These are phyloP conservation scores for Bryoerythrophyllum caledonicum DNA, from an alignment of 225 moss, liverwort and hornwort genomes.

Conservation along the genomic window DNA sequence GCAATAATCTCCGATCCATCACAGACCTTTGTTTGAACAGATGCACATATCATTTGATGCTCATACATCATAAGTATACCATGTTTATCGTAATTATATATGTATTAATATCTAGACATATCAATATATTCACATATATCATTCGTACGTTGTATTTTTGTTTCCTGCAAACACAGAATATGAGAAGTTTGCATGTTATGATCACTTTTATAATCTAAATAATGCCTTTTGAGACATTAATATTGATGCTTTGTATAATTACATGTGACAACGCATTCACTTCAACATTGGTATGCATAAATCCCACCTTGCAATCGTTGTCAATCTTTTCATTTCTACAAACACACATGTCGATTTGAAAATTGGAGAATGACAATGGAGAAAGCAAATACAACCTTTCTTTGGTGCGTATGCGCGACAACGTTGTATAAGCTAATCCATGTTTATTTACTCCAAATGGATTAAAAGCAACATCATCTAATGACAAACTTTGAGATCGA, in stretches of 20 bases:
- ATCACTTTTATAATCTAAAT: not conserved
- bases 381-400: no score
- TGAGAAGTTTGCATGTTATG: not conserved
- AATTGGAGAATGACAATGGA: no score
- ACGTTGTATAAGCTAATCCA: not conserved
- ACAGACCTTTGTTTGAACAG: not conserved
- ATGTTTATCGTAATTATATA: not conserved
- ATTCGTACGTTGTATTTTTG: not conserved
- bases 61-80: not conserved
- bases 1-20: not conserved
- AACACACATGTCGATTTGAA: no score
- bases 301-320: no score
- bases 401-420: not conserved
- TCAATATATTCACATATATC: not conserved
- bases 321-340: no score
- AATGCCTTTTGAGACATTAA: not conserved
- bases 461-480: not conserved
- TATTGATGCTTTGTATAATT: no score
- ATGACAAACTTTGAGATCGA: not conserved
- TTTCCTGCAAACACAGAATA: not conserved
- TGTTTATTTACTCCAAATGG: not conserved
- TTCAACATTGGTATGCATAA: no score
- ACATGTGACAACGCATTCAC: no score
- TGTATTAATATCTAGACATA: not conserved
- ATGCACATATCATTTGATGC: no score